These are phyloP conservation scores for Terana coerulea DNA, from an alignment of 768 basidiomycete species.

Conservation along the genomic window DNA sequence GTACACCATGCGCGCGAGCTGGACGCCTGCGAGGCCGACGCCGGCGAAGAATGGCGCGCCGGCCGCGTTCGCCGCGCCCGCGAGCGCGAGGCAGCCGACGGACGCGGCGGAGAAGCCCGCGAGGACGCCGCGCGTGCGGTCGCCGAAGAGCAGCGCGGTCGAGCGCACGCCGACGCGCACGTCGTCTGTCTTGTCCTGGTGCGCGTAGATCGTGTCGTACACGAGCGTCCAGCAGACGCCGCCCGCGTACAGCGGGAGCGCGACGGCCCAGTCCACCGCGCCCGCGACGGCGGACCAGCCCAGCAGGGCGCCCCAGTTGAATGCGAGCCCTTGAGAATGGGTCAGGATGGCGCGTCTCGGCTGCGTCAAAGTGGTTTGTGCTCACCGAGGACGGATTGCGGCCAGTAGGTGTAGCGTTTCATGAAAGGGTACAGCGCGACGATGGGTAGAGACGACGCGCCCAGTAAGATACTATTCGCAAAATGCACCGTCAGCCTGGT, in stretches of 20 bases:
- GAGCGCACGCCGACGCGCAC: conserved; percentile 85
- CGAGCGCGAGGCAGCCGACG: conserved; percentile 68
- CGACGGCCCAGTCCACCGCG: conserved; percentile 73
- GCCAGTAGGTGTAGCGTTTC: conserved; percentile 97
- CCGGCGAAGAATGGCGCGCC: conserved; percentile 79
- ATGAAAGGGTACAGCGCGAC: conserved; percentile 93
- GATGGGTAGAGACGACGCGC: conserved; percentile 84
- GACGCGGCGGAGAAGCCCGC: conserved; percentile 68
- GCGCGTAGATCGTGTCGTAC: conserved; percentile 97
- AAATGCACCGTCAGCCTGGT: not conserved
- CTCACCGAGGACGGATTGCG: conserved; percentile 90
- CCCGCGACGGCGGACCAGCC: conserved; percentile 96
- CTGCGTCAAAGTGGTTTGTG: not conserved
- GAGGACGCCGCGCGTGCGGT: conserved; percentile 72
- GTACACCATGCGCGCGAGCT: conserved; percentile 74
- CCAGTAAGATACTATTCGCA: conserved; percentile 71
- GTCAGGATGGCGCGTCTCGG: not conserved
- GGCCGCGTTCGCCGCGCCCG: conserved; percentile 78
- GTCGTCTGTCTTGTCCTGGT: conserved; percentile 95
- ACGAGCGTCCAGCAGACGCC: conserved; percentile 92
- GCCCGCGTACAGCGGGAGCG: conserved; percentile 85
- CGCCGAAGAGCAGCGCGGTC: conserved; percentile 88
- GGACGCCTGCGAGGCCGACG: conserved; percentile 64
- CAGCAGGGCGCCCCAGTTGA: conserved; percentile 95
- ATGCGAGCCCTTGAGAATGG: conserved; percentile 69